Base-by-base conservation (phyloP, 176 grass and related monocot genomes). In the Pharus latifolius region DNA sequence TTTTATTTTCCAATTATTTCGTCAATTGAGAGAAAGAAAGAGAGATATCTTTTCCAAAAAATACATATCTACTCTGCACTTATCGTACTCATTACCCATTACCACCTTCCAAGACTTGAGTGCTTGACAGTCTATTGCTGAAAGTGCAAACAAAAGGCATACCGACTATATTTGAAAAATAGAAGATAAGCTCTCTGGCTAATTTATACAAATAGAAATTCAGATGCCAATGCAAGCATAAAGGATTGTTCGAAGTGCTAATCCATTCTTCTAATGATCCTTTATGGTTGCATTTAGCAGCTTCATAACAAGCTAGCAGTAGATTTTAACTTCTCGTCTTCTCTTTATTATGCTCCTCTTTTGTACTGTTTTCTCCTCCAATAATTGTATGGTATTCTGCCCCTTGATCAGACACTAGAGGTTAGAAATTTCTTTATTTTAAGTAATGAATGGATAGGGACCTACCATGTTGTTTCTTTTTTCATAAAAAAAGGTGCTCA, bases 291-390 rank as follows among this genome's bases (percentile, higher is more conserved):
- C n/a, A n/a, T n/a, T n/a, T n/a, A n/a, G n/a, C n/a, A n/a, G n/a
- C n/a, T n/a, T n/a, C n/a, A n/a, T n/a, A n/a, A n/a, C n/a, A n/a
- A n/a, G n/a, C n/a, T n/a, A n/a, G n/a, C n/a, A n/a, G n/a, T n/a
- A n/a, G n/a, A n/a, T n/a, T n/a, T n/a, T n/a, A n/a, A n/a, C n/a
- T n/a, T n/a, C n/a, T n/a, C n/a, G n/a, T n/a, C n/a, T n/a, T n/a
- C n/a, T n/a, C n/a, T n/a, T n/a, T 7, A 63, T 58, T 20, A 29
- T 69, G 75, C 69, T n/a, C 27, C 53, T 68, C 56, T 76, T 65
- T 72, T 34, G 65, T 78, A 24, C 49, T 65, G 31, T 0, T 51
- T 11, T 49, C 64, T 1, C 19, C 20, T 32, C 7, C 2, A 78
- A 7, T 3, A 37, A 47, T 37, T 33, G 1, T 3, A 3, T 46